These are phyloP conservation scores for Pseudozyma thailandica DNA, from an alignment of 1,284 basidiomycete species.

Conservation along the genomic window DNA sequence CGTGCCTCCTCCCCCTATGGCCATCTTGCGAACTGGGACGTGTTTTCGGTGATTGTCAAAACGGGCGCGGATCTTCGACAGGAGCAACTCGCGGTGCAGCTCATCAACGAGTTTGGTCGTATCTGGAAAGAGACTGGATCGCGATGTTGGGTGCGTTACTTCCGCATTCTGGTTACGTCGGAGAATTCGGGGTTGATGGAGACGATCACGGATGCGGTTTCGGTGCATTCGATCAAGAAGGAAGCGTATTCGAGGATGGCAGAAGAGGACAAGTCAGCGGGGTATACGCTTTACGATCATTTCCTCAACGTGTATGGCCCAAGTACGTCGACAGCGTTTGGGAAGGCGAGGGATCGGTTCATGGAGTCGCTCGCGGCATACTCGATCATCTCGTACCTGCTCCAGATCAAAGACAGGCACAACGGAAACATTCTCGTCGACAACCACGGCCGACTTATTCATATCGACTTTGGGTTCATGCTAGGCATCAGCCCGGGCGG, in stretches of 20 bases:
- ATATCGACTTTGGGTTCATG: slow-evolving; percentile 99
- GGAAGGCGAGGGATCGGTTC: slow-evolving; percentile 79
- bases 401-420: slow-evolving; percentile 98
- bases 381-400: slow-evolving; percentile 90
- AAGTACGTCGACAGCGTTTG: slow-evolving; percentile 50
- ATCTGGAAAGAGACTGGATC: slow-evolving; percentile 83
- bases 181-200: slow-evolving; percentile 82
- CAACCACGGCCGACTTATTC: slow-evolving; percentile 87
- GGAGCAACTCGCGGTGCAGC: slow-evolving; percentile 95
- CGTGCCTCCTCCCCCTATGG: slow-evolving; percentile 93
- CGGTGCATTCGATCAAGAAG: slow-evolving; percentile 99
- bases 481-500: slow-evolving; percentile 85
- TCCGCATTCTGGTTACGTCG: slow-evolving; percentile 91
- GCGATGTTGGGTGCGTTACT: slow-evolving; percentile 68
- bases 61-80: slow-evolving; percentile 96
- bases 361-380: slow-evolving; percentile 91
- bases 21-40: slow-evolving; percentile 82
- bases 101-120: slow-evolving; percentile 89
- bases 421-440: slow-evolving; percentile 98
- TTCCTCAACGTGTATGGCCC: slow-evolving; percentile 63
- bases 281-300: slow-evolving; percentile 64
- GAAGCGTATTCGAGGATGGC: slow-evolving; percentile 91
- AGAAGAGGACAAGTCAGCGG: slow-evolving; percentile 69
- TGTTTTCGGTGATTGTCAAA: slow-evolving; percentile 97
- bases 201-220: slow-evolving; percentile 85